Conservation (phyloP, 2,329 filamentous ascomycete genomes). For the Davidsoniella neocaledoniae region DNA sequence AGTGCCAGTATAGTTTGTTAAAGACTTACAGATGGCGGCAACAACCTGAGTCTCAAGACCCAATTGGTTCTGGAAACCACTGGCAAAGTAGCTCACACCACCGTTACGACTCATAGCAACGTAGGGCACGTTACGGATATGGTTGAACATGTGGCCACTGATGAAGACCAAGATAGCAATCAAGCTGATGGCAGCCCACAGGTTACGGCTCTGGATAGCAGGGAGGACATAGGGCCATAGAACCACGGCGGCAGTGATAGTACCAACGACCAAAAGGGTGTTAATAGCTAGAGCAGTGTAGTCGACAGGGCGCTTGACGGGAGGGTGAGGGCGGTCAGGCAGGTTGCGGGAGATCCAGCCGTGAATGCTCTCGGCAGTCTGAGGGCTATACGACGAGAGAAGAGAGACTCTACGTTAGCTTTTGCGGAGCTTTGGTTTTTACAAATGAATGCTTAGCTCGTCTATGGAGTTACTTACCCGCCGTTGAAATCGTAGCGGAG, state of each 20-base stretch:
- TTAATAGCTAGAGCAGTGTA: constrained; percentile 57
- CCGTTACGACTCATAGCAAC: constrained; percentile 71
- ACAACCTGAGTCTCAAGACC: constrained; percentile 93
- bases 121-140: constrained; percentile 91
- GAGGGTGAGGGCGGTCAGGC: constrained; percentile 59
- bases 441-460: not conserved
- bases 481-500: constrained; percentile 69
- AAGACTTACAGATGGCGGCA: constrained; percentile 70
- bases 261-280: constrained; percentile 52
- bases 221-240: constrained; percentile 67
- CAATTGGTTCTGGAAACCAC: constrained; percentile 83
- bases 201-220: constrained; percentile 71
- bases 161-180: constrained; percentile 85
- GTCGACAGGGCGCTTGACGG: constrained; percentile 73
- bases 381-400: constrained; percentile 34
- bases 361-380: constrained; percentile 62
- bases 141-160: constrained; percentile 98
- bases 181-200: constrained; percentile 83
- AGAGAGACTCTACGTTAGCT: constrained; percentile 3
- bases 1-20: not conserved
- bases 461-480: constrained; percentile 39
- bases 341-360: constrained; percentile 65
- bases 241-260: constrained; percentile 50
- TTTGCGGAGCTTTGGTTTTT: not conserved
- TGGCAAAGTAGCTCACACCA: constrained; percentile 77